Evolutionary conservation across 2,329 filamentous ascomycete genomes (phyloP).

Genomic region (Arthrocladium fulminans): DNA sequence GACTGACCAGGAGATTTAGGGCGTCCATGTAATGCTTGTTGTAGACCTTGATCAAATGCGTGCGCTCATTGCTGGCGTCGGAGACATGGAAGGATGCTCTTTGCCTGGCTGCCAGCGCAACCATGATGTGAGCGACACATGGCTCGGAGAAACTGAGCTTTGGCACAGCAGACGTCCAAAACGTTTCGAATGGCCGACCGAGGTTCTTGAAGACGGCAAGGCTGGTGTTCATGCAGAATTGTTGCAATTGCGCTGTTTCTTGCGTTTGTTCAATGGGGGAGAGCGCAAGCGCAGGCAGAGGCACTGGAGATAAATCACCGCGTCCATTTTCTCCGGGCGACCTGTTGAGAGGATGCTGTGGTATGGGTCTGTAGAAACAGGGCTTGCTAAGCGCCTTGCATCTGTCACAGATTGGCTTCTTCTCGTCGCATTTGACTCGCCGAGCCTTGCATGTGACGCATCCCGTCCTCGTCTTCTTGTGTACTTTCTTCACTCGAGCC

Average conservation of each 20-base stretch:
- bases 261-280: conserved; percentile 5
- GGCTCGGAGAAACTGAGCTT: conserved; percentile 8
- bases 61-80: not conserved
- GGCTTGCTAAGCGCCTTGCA: not conserved
- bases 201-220: conserved; percentile 8
- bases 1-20: not conserved
- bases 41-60: conserved; percentile 4
- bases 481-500: conserved; percentile 7
- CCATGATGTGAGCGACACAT: conserved; percentile 8
- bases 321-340: not conserved
- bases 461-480: conserved; percentile 16
- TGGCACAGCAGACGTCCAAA: conserved; percentile 8
- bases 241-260: conserved; percentile 5
- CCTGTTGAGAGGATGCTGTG: not conserved
- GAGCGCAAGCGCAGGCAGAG: conserved; percentile 6
- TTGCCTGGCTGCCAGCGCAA: conserved; percentile 8
- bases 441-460: conserved; percentile 22
- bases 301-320: not conserved
- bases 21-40: conserved; percentile 7
- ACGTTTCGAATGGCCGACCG: conserved; percentile 4
- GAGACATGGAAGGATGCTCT: conserved; percentile 7
- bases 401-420: conserved; percentile 18
- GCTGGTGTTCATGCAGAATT: conserved; percentile 8
- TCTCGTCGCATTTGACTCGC: conserved; percentile 28
- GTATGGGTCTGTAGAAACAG: conserved; percentile 6